Percentiles rank a stretch among this genome's conserved stretches.
These are phyloP conservation scores for Cochlearia excelsa DNA, from an alignment of 345 rosid species.

Conservation along the genomic window DNA sequence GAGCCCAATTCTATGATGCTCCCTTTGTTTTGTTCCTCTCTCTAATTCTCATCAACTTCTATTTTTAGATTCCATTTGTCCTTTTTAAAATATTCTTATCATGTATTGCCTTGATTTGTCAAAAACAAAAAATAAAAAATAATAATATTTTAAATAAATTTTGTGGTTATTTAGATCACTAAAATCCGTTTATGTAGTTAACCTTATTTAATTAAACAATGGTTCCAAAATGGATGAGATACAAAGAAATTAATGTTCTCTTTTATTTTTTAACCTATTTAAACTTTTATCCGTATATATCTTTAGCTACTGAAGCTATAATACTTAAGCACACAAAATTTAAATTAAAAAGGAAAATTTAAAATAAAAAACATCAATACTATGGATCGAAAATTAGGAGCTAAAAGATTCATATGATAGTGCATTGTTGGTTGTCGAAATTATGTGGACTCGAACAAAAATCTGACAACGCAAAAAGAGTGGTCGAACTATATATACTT, in stretches of 20 bases:
- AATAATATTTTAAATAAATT: not conserved
- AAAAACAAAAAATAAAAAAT: too few relatives aligned
- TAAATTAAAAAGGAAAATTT: not conserved
- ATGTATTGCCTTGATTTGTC: slow-evolving; percentile 3
- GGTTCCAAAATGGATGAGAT: too few relatives aligned
- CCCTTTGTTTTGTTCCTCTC: slow-evolving; percentile 22
- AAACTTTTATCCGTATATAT: too few relatives aligned
- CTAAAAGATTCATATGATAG: slow-evolving; percentile 28
- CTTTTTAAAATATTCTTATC: not conserved
- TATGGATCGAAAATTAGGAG: not conserved
- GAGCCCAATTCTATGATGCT: slow-evolving; percentile 21
- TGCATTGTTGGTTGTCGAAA: slow-evolving; percentile 31
- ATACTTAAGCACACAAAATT: not conserved
- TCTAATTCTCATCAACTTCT: slow-evolving; percentile 1
- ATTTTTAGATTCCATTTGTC: not conserved
- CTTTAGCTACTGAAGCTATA: not conserved
- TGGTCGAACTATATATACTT: slow-evolving; percentile 34
- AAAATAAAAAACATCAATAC: not conserved
- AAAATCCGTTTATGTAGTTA: not conserved
- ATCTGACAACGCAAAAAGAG: slow-evolving; percentile 32
- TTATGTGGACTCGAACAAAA: slow-evolving; percentile 35
- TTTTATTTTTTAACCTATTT: too few relatives aligned
- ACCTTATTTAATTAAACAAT: too few relatives aligned
- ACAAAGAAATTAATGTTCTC: too few relatives aligned
- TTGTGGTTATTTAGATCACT: not conserved